Percentiles rank a stretch among this genome's conserved stretches.
Conservation (phyloP, 768 basidiomycete species). For the Suillus clintonianus region DNA sequence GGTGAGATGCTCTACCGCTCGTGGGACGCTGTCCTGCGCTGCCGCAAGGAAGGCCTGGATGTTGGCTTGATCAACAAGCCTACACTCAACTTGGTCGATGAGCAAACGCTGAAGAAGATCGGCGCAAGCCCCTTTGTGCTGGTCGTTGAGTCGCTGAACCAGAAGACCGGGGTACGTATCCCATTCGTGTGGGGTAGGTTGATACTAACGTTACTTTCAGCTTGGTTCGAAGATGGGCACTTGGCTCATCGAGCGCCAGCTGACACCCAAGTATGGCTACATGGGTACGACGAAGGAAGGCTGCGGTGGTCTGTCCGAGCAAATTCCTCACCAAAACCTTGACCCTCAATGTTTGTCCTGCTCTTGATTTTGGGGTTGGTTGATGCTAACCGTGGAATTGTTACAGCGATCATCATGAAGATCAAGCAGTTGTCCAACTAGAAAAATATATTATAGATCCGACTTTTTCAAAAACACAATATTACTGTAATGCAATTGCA, state of each 20-base stretch:
- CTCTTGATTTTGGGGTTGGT: neutral
- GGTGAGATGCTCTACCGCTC: slow-evolving; percentile 88
- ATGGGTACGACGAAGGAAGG: slow-evolving; percentile 80
- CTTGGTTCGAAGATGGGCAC: slow-evolving; percentile 85
- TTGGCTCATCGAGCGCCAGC: slow-evolving; percentile 80
- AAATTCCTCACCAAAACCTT: slow-evolving; percentile 81
- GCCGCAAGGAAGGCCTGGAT: slow-evolving; percentile 70
- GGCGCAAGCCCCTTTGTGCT: slow-evolving; percentile 78
- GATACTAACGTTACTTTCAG: slow-evolving; percentile 22
- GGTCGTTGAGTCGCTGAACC: slow-evolving; percentile 83
- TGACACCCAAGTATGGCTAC: slow-evolving; percentile 81
- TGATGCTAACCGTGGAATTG: neutral
- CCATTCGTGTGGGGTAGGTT: neutral
- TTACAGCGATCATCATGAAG: slow-evolving; percentile 46
- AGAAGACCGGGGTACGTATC: slow-evolving; percentile 74
- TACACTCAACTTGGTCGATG: slow-evolving; percentile 81
- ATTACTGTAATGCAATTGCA: slow-evolving; percentile 1
- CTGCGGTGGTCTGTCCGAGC: slow-evolving; percentile 78
- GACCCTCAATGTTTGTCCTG: slow-evolving; percentile 66
- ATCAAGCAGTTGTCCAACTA: slow-evolving; percentile 40
- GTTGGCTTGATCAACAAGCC: slow-evolving; percentile 89
- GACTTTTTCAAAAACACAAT: neutral
- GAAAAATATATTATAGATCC: slow-evolving; percentile 1
- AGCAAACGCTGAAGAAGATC: slow-evolving; percentile 71
- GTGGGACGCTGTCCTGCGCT: slow-evolving; percentile 78